Evolutionary conservation across 108 stramenopile genomes (phyloP).

Genomic region (Fragilaria crotonensis): DNA sequence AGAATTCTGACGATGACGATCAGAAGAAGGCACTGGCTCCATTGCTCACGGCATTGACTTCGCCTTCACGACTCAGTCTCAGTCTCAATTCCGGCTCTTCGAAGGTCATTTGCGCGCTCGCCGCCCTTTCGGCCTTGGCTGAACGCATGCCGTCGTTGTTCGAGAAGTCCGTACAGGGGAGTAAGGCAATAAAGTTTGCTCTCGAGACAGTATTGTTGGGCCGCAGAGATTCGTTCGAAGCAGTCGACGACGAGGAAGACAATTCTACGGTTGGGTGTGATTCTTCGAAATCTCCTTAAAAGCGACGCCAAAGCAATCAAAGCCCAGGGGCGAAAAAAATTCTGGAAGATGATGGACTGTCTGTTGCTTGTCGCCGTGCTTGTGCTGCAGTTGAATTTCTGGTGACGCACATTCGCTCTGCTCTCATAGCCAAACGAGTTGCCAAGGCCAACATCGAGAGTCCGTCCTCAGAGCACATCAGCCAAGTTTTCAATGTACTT

Average conservation of each 20-base stretch:
- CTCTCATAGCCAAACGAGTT: not conserved
- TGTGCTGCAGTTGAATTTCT: conserved; percentile 76
- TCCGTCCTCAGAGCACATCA: conserved; percentile 26
- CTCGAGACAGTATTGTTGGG: conserved; percentile 55
- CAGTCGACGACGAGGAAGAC: conserved; percentile 7
- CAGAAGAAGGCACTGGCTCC: conserved; percentile 39
- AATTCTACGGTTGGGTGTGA: no score
- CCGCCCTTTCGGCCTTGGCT: conserved; percentile 60
- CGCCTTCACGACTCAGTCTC: conserved; percentile 41
- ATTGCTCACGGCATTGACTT: conserved; percentile 48
- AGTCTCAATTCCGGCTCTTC: conserved; percentile 24
- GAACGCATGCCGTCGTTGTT: conserved; percentile 59
- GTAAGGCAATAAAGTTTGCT: conserved; percentile 53
- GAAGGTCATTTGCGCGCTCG: conserved; percentile 46
- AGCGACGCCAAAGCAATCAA: conserved; percentile 3
- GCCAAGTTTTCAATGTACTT: conserved; percentile 30
- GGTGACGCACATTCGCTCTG: conserved; percentile 54
- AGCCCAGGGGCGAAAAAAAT: conserved; percentile 2
- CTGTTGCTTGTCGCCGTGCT: conserved; percentile 45
- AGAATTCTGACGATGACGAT: conserved; percentile 1
- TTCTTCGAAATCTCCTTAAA: no score
- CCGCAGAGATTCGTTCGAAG: conserved; percentile 13
- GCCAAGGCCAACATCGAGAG: conserved; percentile 5
- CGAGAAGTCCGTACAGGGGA: conserved; percentile 35
- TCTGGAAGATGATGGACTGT: conserved; percentile 36